Percentiles rank a stretch among this genome's conserved stretches.
Conservation (phyloP, 1,284 basidiomycete genomes). For the Peniophora sp. region DNA sequence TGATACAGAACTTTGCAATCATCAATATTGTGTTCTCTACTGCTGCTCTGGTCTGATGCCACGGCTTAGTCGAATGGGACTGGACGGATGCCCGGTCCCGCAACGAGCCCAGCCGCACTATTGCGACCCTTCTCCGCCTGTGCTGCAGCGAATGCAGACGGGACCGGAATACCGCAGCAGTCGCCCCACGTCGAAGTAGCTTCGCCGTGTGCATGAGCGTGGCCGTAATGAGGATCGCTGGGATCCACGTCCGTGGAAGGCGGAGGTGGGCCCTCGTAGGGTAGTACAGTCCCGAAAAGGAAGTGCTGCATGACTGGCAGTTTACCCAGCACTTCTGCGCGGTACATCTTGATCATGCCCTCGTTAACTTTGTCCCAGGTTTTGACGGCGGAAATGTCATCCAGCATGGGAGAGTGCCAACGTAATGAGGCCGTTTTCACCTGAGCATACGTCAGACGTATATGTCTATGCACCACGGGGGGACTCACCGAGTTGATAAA, state of each 20-base stretch:
- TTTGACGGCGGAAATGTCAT: slow-evolving; percentile 94
- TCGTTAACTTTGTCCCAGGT: slow-evolving; percentile 95
- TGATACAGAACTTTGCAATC: too few relatives aligned
- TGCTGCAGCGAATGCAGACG: slow-evolving; percentile 76
- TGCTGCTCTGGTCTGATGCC: too few relatives aligned
- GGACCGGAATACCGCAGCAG: slow-evolving; percentile 88
- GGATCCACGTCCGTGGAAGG: slow-evolving; percentile 27
- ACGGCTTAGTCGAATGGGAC: slow-evolving; percentile 84
- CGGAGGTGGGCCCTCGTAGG: slow-evolving; percentile 57
- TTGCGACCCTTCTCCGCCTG: slow-evolving; percentile 33
- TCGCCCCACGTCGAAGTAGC: slow-evolving; percentile 79
- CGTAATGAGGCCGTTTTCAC: slow-evolving; percentile 93
- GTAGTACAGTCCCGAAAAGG: slow-evolving; percentile 82
- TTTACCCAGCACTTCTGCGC: slow-evolving; percentile 90
- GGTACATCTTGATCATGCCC: slow-evolving; percentile 99
- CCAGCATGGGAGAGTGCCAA: slow-evolving; percentile 99
- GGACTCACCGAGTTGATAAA: slow-evolving; percentile 88
- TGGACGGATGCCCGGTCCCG: slow-evolving; percentile 62
- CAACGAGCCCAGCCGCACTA: slow-evolving; percentile 19
- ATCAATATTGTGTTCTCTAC: too few relatives aligned
- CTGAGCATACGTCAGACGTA: slow-evolving; percentile 28
- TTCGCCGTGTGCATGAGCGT: slow-evolving; percentile 42
- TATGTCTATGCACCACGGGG: background rate
- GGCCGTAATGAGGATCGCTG: slow-evolving; percentile 43
- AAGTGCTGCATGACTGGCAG: slow-evolving; percentile 97